A percentile compares a stretch with the other conserved stretches of the same genome.
These are phyloP conservation scores for Coniochaeta pulveracea DNA, from an alignment of 2,329 filamentous ascomycete species.

Conservation along the genomic window DNA sequence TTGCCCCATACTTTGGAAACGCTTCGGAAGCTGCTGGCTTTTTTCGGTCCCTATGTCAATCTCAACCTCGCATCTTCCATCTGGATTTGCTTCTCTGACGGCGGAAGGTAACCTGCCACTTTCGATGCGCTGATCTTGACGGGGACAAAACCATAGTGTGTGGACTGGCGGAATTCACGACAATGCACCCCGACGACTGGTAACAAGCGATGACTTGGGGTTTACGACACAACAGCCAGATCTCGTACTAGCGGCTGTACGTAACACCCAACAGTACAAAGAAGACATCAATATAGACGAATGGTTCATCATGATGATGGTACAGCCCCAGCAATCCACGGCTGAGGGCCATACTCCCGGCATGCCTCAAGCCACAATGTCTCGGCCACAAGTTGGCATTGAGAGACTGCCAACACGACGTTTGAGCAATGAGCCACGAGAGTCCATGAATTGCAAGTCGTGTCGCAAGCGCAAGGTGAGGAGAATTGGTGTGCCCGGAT, in stretches of 20 bases:
- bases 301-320: conserved; percentile 20
- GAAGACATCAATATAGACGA: too few species aligned
- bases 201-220: conserved; percentile 1
- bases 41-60: too few species aligned
- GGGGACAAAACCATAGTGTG: not conserved
- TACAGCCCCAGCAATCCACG: conserved; percentile 27
- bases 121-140: not conserved
- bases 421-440: conserved; percentile 63
- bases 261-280: too few species aligned
- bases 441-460: conserved; percentile 94
- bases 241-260: too few species aligned
- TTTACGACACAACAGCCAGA: not conserved
- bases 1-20: too few species aligned
- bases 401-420: conserved; percentile 64
- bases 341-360: conserved; percentile 29
- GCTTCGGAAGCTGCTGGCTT: too few species aligned
- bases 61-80: too few species aligned
- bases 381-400: conserved; percentile 70
- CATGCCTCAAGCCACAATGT: conserved; percentile 44
- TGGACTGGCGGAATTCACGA: not conserved
- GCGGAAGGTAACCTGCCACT: too few species aligned
- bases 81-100: too few species aligned
- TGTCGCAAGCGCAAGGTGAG: conserved; percentile 82
- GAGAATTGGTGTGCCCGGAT: conserved; percentile 2
- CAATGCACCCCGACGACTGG: not conserved